Evolutionary conservation across 495 filamentous ascomycete species (phyloP), one percentile per base, ranked within the genome.

Genomic region (Mytilinidion resinicola): DNA sequence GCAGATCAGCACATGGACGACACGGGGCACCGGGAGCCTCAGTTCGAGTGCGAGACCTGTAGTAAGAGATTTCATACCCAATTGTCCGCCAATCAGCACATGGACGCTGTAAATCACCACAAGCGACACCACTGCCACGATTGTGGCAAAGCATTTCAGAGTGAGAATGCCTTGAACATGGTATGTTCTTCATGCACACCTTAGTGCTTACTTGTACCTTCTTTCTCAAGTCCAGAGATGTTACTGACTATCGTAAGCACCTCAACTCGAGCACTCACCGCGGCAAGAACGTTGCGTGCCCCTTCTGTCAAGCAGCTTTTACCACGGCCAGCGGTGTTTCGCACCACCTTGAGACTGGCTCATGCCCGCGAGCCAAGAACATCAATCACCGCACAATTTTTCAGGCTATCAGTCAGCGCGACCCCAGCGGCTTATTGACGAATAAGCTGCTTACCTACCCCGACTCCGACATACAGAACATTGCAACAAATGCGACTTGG

Each of bases 271-370:
- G 65, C 72, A 86, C 95, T 67, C 79, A 91, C 61, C 87, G 89
- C 64, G 91, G 95, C 73, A 88, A 82, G 36, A 89, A 86, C 68
- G 82, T 77, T 44, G 1, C 39, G 0, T 81, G 77, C 51, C 74
- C 76, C 3, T 79, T 79, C 68, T 81, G 77, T 64, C 64, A 67
- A 30, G 30, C 35, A 15, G 52, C 7, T 7, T 78, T 71, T 52
- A 73, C 70, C 14, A 66, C 73, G 3, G 72, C 75, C 15, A 76
- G 74, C 52, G 76, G 77, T 12, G 55, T 77, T 0, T 57, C 58
- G 3, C 73, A 76, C 56, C 77, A 81, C 54, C 72, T 80, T 11
- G 77, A 80, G 53, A 67, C 51, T 3, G 74, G 71, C 1, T 66
- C 72, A 20, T 80, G 78, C 51, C 64, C 67, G 4, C 46, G 59